Conservation (phyloP, 176 grass and related monocot species). For the Aegilops longissima region DNA sequence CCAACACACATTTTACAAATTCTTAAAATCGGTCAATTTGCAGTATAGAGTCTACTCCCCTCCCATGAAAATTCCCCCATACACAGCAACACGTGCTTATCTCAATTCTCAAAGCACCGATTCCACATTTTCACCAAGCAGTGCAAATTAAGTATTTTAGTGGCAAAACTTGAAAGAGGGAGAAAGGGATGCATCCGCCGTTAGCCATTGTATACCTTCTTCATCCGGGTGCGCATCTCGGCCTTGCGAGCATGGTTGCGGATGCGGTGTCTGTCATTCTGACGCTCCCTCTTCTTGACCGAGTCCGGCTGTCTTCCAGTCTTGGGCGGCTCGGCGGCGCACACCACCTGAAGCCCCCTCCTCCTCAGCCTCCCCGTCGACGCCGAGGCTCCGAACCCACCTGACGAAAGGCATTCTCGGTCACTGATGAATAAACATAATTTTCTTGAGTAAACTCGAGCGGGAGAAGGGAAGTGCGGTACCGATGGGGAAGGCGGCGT, state of each 20-base stretch:
- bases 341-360: constrained; percentile 51
- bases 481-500: constrained; percentile 32
- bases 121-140: neutral
- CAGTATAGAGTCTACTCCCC: neutral
- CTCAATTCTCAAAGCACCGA: neutral
- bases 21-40: neutral
- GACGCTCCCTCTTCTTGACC: constrained; percentile 70
- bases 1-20: neutral
- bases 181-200: neutral
- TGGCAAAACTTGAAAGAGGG: neutral
- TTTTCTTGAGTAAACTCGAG: neutral
- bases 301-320: constrained; percentile 48
- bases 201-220: constrained; percentile 44
- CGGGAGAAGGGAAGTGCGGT: neutral
- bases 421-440: neutral
- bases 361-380: constrained; percentile 25
- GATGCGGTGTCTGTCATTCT: constrained; percentile 56
- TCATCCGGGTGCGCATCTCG: constrained; percentile 82
- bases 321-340: constrained; percentile 42
- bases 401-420: neutral
- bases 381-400: constrained; percentile 4
- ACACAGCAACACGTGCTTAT: neutral
- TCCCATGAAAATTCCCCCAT: neutral
- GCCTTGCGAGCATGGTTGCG: constrained; percentile 71
- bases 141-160: neutral